Evolutionary conservation across 345 rosid species (phyloP).

Genomic region (Salix exigua): DNA sequence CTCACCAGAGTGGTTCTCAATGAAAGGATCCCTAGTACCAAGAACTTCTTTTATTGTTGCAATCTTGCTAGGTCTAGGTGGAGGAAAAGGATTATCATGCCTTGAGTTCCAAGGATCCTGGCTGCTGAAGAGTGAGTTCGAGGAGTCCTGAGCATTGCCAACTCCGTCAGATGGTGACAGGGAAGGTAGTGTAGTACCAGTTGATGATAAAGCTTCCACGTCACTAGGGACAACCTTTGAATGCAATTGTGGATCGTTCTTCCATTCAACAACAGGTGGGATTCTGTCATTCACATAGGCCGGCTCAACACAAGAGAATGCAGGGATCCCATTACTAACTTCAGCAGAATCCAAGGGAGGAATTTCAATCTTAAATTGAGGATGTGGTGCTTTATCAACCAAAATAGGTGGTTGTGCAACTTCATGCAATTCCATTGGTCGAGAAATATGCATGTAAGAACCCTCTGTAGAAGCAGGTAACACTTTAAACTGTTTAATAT

Average conservation of each 20-base stretch:
- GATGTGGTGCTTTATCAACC: slow-evolving; percentile 35
- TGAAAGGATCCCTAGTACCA: slow-evolving; percentile 39
- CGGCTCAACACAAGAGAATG: slow-evolving; percentile 25
- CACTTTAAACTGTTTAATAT: slow-evolving; percentile 20
- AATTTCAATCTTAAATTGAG: slow-evolving; percentile 35
- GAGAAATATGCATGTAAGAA: slow-evolving; percentile 25
- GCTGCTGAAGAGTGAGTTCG: slow-evolving; percentile 56
- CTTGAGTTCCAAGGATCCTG: slow-evolving; percentile 66
- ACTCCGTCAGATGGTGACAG: slow-evolving; percentile 21
- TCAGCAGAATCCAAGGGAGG: slow-evolving; percentile 38
- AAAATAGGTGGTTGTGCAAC: slow-evolving; percentile 25
- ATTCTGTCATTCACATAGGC: slow-evolving; percentile 27
- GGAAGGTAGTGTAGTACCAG: slow-evolving; percentile 18
- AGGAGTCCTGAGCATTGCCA: slow-evolving; percentile 42
- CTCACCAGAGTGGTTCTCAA: slow-evolving; percentile 29
- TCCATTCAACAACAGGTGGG: slow-evolving; percentile 31
- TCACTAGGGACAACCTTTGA: slow-evolving; percentile 24
- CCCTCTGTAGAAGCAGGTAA: slow-evolving; percentile 26
- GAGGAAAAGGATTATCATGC: slow-evolving; percentile 48
- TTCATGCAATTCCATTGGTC: slow-evolving; percentile 30
- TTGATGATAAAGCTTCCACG: slow-evolving; percentile 23
- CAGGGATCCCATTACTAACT: slow-evolving; percentile 26
- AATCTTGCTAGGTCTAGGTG: slow-evolving; percentile 56
- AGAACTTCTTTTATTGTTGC: slow-evolving; percentile 35
- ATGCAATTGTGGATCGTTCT: slow-evolving; percentile 30